These are phyloP conservation scores for Verticillium nubilum DNA, from an alignment of 2,329 filamentous ascomycete species.

Conservation along the genomic window DNA sequence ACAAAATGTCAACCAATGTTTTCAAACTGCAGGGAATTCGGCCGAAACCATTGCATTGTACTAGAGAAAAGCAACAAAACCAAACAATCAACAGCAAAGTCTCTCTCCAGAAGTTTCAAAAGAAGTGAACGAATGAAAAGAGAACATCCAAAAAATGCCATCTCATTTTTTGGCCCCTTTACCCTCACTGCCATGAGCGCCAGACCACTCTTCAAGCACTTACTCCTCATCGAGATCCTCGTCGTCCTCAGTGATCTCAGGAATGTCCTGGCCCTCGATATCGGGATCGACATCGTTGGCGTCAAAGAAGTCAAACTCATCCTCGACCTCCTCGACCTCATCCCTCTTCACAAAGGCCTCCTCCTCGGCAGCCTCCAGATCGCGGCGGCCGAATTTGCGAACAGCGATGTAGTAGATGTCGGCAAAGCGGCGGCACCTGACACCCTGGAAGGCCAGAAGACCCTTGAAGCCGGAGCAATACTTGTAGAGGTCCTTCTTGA, in stretches of 20 bases:
- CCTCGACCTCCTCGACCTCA: neutral
- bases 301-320: neutral
- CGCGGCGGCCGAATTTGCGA: constrained; percentile 13
- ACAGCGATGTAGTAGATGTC: constrained; percentile 16
- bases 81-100: neutral
- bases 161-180: no score
- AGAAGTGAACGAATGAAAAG: neutral
- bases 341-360: neutral
- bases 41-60: neutral
- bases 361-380: neutral
- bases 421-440: constrained; percentile 11
- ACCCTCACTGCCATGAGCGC: neutral
- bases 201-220: neutral
- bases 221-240: neutral
- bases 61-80: neutral
- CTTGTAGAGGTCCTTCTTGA: constrained; percentile 25
- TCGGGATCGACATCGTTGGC: neutral
- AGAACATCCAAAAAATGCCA: no score
- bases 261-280: neutral
- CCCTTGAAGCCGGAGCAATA: constrained; percentile 5
- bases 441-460: neutral
- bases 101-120: neutral
- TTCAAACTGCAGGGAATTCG: neutral
- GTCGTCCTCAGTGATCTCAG: neutral
- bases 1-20: no score